Conservation (phyloP, 352 stramenopile genomes). For the Phytophthora sansomeana region DNA sequence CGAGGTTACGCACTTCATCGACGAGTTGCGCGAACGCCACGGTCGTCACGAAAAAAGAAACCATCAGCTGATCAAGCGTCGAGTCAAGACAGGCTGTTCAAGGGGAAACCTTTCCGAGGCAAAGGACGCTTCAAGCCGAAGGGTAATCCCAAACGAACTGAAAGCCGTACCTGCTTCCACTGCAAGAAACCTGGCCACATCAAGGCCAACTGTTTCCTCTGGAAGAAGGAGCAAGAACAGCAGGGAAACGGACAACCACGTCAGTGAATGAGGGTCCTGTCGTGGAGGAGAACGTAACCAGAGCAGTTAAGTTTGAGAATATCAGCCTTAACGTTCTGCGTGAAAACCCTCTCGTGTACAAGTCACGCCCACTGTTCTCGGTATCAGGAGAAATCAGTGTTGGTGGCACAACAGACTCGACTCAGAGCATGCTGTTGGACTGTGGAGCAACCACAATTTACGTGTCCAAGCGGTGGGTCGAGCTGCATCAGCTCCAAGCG, state of each 20-base stretch:
- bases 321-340: too few species aligned
- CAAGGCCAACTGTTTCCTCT: too few species aligned
- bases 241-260: too few species aligned
- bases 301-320: too few species aligned
- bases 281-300: too few species aligned
- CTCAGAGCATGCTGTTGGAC: slow-evolving; percentile 7
- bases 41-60: neutral
- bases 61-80: too few species aligned
- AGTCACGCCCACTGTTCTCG: too few species aligned
- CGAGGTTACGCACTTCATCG: slow-evolving; percentile 2
- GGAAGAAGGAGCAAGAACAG: too few species aligned
- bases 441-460: slow-evolving; percentile 11
- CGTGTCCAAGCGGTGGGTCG: slow-evolving; percentile 5
- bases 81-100: neutral
- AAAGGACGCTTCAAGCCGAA: slow-evolving; percentile 5
- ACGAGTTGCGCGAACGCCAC: neutral
- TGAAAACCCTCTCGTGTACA: too few species aligned
- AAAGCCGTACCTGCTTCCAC: slow-evolving; percentile 12
- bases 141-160: neutral
- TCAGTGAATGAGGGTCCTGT: too few species aligned
- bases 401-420: neutral
- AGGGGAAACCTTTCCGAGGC: neutral
- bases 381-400: too few species aligned
- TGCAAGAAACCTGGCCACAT: slow-evolving; percentile 22
- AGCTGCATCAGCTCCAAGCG: neutral